phyloP scores from a whole-genome alignment of 2,329 filamentous ascomycete genomes.

The Amauroascus verrucosus region DNA sequence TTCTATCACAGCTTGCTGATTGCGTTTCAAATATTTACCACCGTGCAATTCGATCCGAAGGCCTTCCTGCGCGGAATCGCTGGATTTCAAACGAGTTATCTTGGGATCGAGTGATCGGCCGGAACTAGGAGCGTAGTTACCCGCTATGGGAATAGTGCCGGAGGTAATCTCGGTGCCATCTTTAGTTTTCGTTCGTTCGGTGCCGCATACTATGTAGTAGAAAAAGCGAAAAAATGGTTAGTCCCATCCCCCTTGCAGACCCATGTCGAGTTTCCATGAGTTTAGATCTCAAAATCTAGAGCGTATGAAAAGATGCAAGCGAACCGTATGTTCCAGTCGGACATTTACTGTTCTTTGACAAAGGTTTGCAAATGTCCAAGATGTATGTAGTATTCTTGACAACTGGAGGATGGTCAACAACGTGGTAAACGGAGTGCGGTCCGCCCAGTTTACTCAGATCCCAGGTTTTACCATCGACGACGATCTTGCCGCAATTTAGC shows the following conservation, averaged over 20 bases:
- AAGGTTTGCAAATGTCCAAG: constrained; percentile 60
- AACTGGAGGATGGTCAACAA: constrained; percentile 18
- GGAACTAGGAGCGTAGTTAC: constrained; percentile 20
- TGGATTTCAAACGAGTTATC: constrained; percentile 50
- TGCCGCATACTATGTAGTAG: constrained; percentile 18
- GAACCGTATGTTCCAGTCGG: constrained; percentile 15
- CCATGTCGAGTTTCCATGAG: too few relatives aligned
- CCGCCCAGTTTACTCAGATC: constrained; percentile 23
- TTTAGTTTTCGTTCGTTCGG: constrained; percentile 17
- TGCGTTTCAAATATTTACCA: constrained; percentile 32
- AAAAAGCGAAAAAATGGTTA: not conserved
- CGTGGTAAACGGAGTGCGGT: constrained; percentile 18
- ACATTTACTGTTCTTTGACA: constrained; percentile 42
- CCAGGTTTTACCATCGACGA: constrained; percentile 22
- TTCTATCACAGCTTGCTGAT: constrained; percentile 66
- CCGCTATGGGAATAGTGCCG: constrained; percentile 26
- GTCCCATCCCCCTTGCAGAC: too few relatives aligned
- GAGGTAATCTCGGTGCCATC: constrained; percentile 18
- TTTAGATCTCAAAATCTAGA: too few relatives aligned
- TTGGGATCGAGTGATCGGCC: constrained; percentile 43
- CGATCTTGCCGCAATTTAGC: constrained; percentile 23
- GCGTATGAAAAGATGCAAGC: not conserved
- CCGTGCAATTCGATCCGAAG: constrained; percentile 57
- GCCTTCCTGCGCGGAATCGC: constrained; percentile 59
- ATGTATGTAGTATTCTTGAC: constrained; percentile 69